phyloP scores from a whole-genome alignment of 2,329 filamentous ascomycete genomes.

The Fusarium globosum region DNA sequence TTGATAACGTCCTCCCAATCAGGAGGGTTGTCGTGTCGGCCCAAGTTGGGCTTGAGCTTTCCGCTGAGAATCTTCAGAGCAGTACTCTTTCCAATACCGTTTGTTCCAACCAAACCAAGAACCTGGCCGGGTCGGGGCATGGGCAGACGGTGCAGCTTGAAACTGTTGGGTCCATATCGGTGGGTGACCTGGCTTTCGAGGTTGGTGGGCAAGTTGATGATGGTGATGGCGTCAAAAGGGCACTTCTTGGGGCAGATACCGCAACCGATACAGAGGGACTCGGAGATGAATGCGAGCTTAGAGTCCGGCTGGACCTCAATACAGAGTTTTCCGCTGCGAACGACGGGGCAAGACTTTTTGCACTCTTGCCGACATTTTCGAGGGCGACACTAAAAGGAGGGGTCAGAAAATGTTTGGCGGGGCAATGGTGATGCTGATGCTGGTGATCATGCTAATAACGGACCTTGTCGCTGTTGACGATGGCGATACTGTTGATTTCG shows the following conservation, averaged over 20 bases:
- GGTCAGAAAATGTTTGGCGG: slow-evolving; percentile 44
- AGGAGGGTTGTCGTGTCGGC: slow-evolving; percentile 93
- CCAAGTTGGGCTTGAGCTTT: slow-evolving; percentile 98
- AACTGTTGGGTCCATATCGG: slow-evolving; percentile 98
- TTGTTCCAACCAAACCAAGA: slow-evolving; percentile 95
- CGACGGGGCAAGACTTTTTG: slow-evolving; percentile 98
- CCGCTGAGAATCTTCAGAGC: slow-evolving; percentile 98
- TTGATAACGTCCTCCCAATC: slow-evolving; percentile 99
- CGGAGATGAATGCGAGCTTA: slow-evolving; percentile 97
- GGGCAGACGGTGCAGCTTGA: slow-evolving; percentile 97
- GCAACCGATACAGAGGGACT: slow-evolving; percentile 95
- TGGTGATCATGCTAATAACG: slow-evolving; percentile 29
- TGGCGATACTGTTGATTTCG: slow-evolving; percentile 80
- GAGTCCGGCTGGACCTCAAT: slow-evolving; percentile 92
- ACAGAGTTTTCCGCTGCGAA: slow-evolving; percentile 96
- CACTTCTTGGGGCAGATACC: slow-evolving; percentile 99
- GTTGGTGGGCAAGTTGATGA: slow-evolving; percentile 99
- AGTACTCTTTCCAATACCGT: slow-evolving; percentile 99
- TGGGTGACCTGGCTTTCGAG: slow-evolving; percentile 98
- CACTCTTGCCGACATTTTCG: slow-evolving; percentile 97
- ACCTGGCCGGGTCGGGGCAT: slow-evolving; percentile 97
- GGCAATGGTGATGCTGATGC: slow-evolving; percentile 35
- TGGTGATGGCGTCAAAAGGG: slow-evolving; percentile 97
- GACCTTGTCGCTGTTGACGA: slow-evolving; percentile 98
- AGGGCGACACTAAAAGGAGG: slow-evolving; percentile 52